Conservation (phyloP, 2,329 filamentous ascomycete species). For the Diplodia scrobiculata region DNA sequence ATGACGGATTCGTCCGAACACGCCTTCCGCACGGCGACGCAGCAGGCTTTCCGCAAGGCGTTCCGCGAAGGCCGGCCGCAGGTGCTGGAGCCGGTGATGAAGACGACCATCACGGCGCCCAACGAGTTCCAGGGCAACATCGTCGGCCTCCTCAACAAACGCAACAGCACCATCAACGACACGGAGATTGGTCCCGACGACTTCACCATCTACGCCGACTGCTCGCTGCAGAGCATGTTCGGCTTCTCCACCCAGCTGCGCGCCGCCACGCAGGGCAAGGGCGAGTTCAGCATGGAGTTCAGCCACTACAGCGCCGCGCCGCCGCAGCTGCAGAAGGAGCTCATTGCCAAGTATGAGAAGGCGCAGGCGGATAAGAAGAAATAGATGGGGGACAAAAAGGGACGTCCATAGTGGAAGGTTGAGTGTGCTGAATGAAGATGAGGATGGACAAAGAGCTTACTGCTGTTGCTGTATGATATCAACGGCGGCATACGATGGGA, state of each 20-base stretch:
- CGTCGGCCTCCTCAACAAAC: conserved; percentile 93
- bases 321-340: conserved; percentile 80
- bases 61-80: conserved; percentile 79
- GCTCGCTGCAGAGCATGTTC: conserved; percentile 95
- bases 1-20: conserved; percentile 97
- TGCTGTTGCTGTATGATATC: not conserved
- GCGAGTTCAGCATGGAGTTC: conserved; percentile 98
- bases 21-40: conserved; percentile 90
- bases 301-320: conserved; percentile 90
- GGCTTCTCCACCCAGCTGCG: conserved; percentile 90
- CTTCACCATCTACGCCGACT: conserved; percentile 89
- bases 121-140: conserved; percentile 98
- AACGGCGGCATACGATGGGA: not conserved
- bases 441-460: not conserved
- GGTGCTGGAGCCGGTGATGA: conserved; percentile 95
- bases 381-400: conserved; percentile 9
- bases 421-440: not conserved
- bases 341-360: conserved; percentile 69
- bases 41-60: conserved; percentile 94
- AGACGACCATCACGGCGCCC: conserved; percentile 92
- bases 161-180: conserved; percentile 90
- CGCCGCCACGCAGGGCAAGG: conserved; percentile 95
- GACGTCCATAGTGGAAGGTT: too few species aligned
- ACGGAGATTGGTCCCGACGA: conserved; percentile 93
- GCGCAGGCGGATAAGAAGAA: conserved; percentile 63